phyloP scores from a whole-genome alignment of 1,139 yeast species.

The Geotrichum europaeum region DNA sequence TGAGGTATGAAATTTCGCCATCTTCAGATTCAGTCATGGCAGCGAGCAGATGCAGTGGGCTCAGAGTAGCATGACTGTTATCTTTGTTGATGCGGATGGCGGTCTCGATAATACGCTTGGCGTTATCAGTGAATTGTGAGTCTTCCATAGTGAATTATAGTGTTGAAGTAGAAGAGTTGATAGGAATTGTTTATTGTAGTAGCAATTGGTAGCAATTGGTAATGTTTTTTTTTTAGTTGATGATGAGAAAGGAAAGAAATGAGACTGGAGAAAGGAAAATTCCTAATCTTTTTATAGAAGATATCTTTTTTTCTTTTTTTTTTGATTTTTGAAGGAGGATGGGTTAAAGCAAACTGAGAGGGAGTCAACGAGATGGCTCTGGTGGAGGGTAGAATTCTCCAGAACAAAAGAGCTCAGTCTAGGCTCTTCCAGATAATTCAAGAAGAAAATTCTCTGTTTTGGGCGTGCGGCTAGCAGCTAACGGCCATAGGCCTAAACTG shows the following conservation, averaged over 20 bases:
- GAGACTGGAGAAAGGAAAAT: neutral
- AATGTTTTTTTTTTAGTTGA: neutral
- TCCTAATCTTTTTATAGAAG: neutral
- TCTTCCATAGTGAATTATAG: constrained; percentile 15
- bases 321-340: neutral
- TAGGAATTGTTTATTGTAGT: neutral
- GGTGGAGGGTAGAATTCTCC: neutral
- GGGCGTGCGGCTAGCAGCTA: neutral
- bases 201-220: neutral
- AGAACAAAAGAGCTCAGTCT: neutral
- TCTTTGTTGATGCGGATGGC: constrained; percentile 81
- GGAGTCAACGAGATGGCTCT: neutral
- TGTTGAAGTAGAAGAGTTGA: neutral
- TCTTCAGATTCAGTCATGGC: constrained; percentile 64
- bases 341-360: neutral
- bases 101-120: constrained; percentile 68
- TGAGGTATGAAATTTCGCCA: constrained; percentile 45
- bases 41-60: constrained; percentile 83
- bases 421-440: too few relatives aligned
- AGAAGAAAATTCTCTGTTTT: neutral
- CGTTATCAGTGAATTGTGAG: constrained; percentile 70
- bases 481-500: neutral
- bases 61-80: constrained; percentile 73
- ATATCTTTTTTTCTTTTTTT: neutral
- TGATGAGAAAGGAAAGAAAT: neutral